phyloP scores from a whole-genome alignment of 495 filamentous ascomycete genomes.

The Monascus purpureus region DNA sequence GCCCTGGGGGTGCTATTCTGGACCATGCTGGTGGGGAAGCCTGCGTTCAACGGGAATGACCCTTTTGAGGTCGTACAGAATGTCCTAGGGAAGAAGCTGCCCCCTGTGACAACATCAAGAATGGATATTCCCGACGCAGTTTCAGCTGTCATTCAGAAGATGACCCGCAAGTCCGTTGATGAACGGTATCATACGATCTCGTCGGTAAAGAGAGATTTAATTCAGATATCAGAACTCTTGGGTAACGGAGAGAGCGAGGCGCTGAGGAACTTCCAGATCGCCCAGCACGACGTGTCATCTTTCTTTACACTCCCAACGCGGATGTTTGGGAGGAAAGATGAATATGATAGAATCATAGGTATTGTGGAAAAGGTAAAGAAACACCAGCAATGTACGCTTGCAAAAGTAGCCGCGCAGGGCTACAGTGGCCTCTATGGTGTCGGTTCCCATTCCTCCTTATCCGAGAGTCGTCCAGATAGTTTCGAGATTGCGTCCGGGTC shows the following conservation, averaged over 20 bases:
- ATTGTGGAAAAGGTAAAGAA: conserved; percentile 59
- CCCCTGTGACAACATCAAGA: conserved; percentile 56
- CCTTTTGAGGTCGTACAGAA: conserved; percentile 81
- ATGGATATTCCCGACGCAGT: conserved; percentile 71
- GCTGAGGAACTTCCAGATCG: conserved; percentile 56
- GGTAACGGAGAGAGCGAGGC: conserved; percentile 57
- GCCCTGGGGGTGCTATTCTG: conserved; percentile 77
- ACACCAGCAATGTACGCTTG: conserved; percentile 39
- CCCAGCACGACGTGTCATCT: conserved; percentile 64
- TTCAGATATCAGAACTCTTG: conserved; percentile 53
- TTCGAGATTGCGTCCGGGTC: conserved; percentile 33
- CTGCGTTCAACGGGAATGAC: conserved; percentile 61
- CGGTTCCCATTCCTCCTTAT: conserved; percentile 43
- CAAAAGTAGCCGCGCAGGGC: conserved; percentile 23
- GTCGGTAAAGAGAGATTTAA: conserved; percentile 64
- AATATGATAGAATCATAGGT: conserved; percentile 51
- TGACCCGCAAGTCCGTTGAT: conserved; percentile 71
- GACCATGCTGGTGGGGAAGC: conserved; percentile 64
- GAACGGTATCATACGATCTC: conserved; percentile 77
- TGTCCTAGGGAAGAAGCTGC: conserved; percentile 62
- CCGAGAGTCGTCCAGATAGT: conserved; percentile 40
- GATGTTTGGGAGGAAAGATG: conserved; percentile 67
- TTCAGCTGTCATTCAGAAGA: conserved; percentile 70
- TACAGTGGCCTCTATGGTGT: conserved; percentile 29
- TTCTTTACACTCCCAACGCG: conserved; percentile 68